These are phyloP conservation scores for Mycena crocata DNA, from an alignment of 768 basidiomycete species.

Conservation along the genomic window DNA sequence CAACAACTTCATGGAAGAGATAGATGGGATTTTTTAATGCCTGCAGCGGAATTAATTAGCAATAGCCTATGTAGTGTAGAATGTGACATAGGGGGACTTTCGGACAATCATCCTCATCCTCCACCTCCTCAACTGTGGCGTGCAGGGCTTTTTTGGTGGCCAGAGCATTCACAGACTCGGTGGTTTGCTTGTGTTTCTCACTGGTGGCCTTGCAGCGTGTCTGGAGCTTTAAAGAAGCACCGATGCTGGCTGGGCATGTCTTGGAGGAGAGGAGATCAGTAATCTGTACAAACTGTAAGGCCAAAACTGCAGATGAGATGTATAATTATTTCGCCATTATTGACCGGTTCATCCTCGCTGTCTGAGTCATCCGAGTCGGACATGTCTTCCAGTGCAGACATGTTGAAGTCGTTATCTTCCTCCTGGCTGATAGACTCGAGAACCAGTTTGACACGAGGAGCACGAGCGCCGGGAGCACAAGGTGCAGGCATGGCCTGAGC, in stretches of 20 bases:
- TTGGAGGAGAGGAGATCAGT: not conserved
- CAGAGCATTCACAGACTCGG: not conserved
- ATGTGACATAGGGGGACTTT: not conserved
- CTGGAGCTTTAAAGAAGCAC: not conserved
- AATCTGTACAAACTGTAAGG: not conserved
- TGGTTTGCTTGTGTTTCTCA: not conserved
- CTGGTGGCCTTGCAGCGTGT: not conserved
- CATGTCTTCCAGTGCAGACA: not conserved
- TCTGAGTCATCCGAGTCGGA: not conserved
- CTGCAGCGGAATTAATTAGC: not conserved
- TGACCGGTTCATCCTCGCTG: not conserved
- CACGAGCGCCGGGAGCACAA: not conserved
- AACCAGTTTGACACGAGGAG: not conserved
- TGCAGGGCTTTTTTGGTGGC: not conserved
- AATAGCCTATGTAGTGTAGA: not conserved
- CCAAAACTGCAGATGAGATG: not conserved
- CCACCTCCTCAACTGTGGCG: slow-evolving; percentile 1
- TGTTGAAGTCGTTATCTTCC: not conserved
- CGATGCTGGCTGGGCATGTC: not conserved
- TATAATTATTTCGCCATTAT: not conserved
- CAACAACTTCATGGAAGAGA: not conserved
- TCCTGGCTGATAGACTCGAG: not conserved
- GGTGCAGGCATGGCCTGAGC: not conserved
- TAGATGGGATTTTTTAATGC: not conserved
- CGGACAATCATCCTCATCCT: not conserved